Evolutionary conservation across 2,329 filamentous ascomycete genomes (phyloP), one percentile per base, ranked within the genome.

Genomic region (Diaporthe batatas): DNA sequence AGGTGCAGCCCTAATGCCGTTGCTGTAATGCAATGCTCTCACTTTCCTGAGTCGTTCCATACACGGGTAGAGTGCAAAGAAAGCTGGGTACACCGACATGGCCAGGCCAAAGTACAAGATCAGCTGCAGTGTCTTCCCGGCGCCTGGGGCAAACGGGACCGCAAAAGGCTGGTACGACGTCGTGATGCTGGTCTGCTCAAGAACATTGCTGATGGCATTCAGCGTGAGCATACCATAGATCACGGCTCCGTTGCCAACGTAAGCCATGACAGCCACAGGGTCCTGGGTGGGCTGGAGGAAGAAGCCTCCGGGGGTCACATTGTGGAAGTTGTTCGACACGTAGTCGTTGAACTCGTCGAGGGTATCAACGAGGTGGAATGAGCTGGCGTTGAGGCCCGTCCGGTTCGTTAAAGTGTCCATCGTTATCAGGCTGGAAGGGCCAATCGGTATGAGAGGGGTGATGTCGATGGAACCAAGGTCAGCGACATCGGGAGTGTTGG

Each of bases 21-120:
- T 98, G 70, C 94, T 97, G 82, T 97, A 98, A 81, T 98, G 92
- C 39, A 98, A 85, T 21, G 93, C 93, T 68, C 95, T 90, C 32
- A 98, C 94, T 75, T 94, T 93, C 65, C 91, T 86, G 14, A 94
- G 85, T 34, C 94, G 89, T 81, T 98, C 95, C 36, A 93, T 86
- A n/a, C 94, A 97, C 0, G 94, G 94, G 79, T 98, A 98, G 6
- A 98, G 85, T 0, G 93, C 90, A 77, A 98, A 97, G 85, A 98
- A 95, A 18, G 92, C 94, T 0, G 95, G 94, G 77, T 93, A 96
- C 1, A 91, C 91, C 8, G 90, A 87, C 82, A 97, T 91, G 1
- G 92, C 93, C 11, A 98, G 86, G 18, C 92, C 91, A 79, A 96
- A 93, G 82, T 98, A 98, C 11, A 94, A 86, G 53, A 96, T 90